Evolutionary conservation across 2,329 filamentous ascomycete genomes (phyloP).

Genomic region (Claviceps sp.): DNA sequence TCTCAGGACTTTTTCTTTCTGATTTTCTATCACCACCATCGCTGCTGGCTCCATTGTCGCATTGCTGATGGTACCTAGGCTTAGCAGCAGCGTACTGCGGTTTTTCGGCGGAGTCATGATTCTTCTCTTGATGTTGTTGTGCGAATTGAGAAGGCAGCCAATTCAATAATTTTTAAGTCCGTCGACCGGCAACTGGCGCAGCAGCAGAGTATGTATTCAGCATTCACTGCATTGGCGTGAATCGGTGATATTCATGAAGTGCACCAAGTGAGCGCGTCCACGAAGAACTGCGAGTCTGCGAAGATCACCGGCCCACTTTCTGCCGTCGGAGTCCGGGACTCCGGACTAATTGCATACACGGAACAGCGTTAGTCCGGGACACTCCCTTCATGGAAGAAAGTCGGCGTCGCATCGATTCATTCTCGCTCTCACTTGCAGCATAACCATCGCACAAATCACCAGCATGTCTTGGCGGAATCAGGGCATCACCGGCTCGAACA

Average conservation of each 20-base stretch:
- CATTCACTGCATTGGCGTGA: background rate
- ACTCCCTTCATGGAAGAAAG: background rate
- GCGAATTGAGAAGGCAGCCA: too few relatives aligned
- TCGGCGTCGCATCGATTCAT: background rate
- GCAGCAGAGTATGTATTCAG: background rate
- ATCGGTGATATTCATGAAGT: background rate
- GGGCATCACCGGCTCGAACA: constrained; percentile 96
- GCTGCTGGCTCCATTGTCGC: too few relatives aligned
- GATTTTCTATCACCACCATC: too few relatives aligned
- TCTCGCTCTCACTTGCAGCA: background rate
- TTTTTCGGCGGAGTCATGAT: too few relatives aligned
- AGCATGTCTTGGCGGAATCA: constrained; percentile 56
- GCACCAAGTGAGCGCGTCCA: too few relatives aligned
- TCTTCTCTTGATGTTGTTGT: too few relatives aligned
- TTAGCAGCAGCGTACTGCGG: too few relatives aligned
- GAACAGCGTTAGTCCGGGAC: constrained; percentile 1
- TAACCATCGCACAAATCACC: background rate
- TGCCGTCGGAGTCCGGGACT: background rate
- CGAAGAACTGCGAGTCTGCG: background rate
- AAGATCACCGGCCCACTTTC: background rate
- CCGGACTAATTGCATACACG: background rate
- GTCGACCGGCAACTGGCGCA: too few relatives aligned
- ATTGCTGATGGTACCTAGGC: too few relatives aligned
- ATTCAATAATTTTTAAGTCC: background rate
- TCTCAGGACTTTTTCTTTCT: too few relatives aligned